phyloP scores from a whole-genome alignment of 2,329 filamentous ascomycete species.

The Trematosphaeria pertusa region DNA sequence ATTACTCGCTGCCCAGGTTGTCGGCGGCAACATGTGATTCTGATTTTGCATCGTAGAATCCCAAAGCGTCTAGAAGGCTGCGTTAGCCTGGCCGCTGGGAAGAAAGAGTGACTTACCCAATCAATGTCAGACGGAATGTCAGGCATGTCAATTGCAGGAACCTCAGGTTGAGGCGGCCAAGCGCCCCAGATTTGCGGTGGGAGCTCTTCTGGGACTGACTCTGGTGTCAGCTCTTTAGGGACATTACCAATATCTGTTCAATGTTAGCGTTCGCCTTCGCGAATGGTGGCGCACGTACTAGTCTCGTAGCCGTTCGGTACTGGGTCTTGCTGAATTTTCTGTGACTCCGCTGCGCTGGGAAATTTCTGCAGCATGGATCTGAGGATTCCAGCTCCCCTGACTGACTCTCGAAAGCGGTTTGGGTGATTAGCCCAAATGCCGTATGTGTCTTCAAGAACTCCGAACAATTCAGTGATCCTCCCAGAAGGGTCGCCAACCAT shows the following conservation, averaged over 20 bases:
- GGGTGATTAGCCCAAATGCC: constrained; percentile 27
- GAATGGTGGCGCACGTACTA: constrained; percentile 5
- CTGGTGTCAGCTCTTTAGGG: constrained; percentile 17
- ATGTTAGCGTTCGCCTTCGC: not conserved
- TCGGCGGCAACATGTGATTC: constrained; percentile 18
- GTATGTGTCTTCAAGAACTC: constrained; percentile 17
- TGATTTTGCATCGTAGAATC: constrained; percentile 24
- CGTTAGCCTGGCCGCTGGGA: not conserved
- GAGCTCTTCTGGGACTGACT: constrained; percentile 14
- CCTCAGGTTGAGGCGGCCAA: constrained; percentile 12
- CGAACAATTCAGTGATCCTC: constrained; percentile 11
- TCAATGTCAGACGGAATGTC: constrained; percentile 25
- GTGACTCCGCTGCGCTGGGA: constrained; percentile 4
- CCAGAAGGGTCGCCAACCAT: constrained; percentile 7
- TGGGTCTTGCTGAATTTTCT: constrained; percentile 1
- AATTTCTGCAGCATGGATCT: constrained; percentile 23
- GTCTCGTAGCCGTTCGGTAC: constrained; percentile 5
- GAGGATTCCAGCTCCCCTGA: constrained; percentile 24
- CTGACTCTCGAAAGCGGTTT: constrained; percentile 20
- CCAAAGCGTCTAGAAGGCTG: constrained; percentile 16
- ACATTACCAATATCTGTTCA: constrained; percentile 8
- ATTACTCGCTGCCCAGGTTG: constrained; percentile 16
- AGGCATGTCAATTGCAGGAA: constrained; percentile 13
- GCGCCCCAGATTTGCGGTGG: constrained; percentile 18
- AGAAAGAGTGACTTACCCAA: constrained; percentile 17